phyloP scores from a whole-genome alignment of 2,329 filamentous ascomycete genomes.

The Cordyceps pruinosa region DNA sequence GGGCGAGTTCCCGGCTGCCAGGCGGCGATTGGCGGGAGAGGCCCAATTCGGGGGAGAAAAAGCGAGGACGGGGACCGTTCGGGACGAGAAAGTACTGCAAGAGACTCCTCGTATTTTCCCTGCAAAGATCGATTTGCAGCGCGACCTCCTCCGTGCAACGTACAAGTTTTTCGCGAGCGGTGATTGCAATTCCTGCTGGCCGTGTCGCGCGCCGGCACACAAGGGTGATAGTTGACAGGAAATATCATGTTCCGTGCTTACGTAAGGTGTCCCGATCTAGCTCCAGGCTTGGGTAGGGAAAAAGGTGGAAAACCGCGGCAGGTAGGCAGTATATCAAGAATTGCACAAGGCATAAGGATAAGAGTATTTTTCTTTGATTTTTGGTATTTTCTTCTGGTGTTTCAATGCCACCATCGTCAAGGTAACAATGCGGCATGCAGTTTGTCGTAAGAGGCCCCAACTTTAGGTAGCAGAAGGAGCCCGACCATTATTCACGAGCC shows the following conservation, averaged over 20 bases:
- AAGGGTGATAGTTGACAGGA: constrained; percentile 9
- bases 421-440: background rate
- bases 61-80: background rate
- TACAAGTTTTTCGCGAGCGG: constrained; percentile 4
- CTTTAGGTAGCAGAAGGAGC: background rate
- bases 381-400: too few relatives aligned
- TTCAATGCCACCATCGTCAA: too few relatives aligned
- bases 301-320: background rate
- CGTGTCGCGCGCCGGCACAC: constrained; percentile 13
- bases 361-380: too few relatives aligned
- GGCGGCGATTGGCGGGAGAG: background rate
- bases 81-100: background rate
- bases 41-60: background rate
- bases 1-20: background rate
- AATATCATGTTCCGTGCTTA: constrained; percentile 15
- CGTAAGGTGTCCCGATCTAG: background rate
- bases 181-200: background rate
- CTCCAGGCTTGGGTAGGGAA: background rate
- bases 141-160: constrained; percentile 11
- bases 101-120: background rate
- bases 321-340: too few relatives aligned
- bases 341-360: too few relatives aligned
- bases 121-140: background rate
- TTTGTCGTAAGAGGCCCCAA: background rate
- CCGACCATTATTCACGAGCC: background rate